Evolutionary conservation across 768 basidiomycete genomes (phyloP), one percentile per base, ranked within the genome.

Genomic region (Tephrocybe sp.): DNA sequence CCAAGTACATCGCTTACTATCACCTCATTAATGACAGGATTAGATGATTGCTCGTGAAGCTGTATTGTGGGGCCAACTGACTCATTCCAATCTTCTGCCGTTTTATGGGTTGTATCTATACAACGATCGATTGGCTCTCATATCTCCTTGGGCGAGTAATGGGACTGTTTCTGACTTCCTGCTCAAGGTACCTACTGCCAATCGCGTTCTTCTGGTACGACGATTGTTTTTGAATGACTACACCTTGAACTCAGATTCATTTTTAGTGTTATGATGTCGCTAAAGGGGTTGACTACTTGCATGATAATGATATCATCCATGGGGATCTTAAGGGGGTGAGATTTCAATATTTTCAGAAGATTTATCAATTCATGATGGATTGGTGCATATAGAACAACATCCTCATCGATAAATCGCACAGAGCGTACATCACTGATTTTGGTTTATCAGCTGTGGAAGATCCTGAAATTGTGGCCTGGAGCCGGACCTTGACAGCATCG

Each of bases 251-350:
- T 12, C 11, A 34, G 5, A 34, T 34, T 4, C 8, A 15, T 12
- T 34, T 15, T n/a, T 29, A 69, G 69, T 37, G 63, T 12, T 55
- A 50, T 11, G 70, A 69, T 33, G 57, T 69, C 16, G 64, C 63
- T 0, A 39, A 47, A 37, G 70, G 70, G 1, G 47, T 70, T 6
- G 45, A 53, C 1, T 69, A 72, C 52, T 55, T 72, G 22, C 70
- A 70, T 47, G 58, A 56, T 10, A 57, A 60, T 41, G 55, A 62
- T 9, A 64, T 77, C 24, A 62, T 75, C 18, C 76, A 74, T 42
- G 75, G 75, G 1, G 75, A 77, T 44, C 60, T 77, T n/a, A 73
- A 72, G 50, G 73, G 69, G 22, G 74, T 73, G 45, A 50, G 59
- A 55, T 4, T 16, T 40, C 3, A n/a, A 31, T 6, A 2, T 33